A percentile compares a stretch with the other conserved stretches of the same genome.
Conservation (phyloP, 1,284 basidiomycete species). For the Fistulinella cinereoalba region DNA sequence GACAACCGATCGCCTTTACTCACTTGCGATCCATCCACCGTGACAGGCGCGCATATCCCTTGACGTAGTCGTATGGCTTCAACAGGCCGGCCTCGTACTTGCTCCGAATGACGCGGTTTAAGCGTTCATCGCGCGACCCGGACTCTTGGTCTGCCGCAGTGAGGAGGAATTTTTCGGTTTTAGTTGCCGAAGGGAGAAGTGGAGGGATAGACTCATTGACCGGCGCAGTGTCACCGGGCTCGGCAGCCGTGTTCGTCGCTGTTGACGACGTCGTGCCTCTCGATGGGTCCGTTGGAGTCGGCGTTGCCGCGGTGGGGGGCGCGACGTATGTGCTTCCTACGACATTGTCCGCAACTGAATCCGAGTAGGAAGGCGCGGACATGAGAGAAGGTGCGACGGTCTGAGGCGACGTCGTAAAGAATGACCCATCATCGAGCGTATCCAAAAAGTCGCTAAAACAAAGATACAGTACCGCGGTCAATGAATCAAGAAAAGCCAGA, state of each 20-base stretch:
- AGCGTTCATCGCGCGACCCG: slow-evolving; percentile 86
- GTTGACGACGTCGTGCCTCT: neutral
- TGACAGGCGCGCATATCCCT: slow-evolving; percentile 85
- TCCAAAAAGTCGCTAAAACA: slow-evolving; percentile 72
- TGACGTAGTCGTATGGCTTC: slow-evolving; percentile 96
- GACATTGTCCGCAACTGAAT: slow-evolving; percentile 8
- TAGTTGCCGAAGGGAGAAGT: slow-evolving; percentile 66
- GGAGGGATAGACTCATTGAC: slow-evolving; percentile 30
- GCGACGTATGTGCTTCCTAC: slow-evolving; percentile 12
- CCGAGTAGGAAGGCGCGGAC: slow-evolving; percentile 42
- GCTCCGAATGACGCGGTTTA: slow-evolving; percentile 90
- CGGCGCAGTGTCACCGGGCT: too few species aligned
- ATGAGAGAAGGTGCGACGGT: slow-evolving; percentile 50
- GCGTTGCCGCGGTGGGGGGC: slow-evolving; percentile 13
- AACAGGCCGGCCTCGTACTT: slow-evolving; percentile 96
- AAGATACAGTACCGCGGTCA: neutral
- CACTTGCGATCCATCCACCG: slow-evolving; percentile 95
- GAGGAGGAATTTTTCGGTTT: slow-evolving; percentile 86
- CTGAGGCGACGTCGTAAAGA: slow-evolving; percentile 53
- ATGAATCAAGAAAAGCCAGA: neutral
- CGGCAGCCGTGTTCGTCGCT: slow-evolving; percentile 13
- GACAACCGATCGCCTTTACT: slow-evolving; percentile 23
- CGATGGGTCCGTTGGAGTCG: too few species aligned
- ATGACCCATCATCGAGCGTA: slow-evolving; percentile 69
- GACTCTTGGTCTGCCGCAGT: slow-evolving; percentile 95